Base-by-base conservation (phyloP, 139 green algal species). In the Chlamydomonas incerta region DNA sequence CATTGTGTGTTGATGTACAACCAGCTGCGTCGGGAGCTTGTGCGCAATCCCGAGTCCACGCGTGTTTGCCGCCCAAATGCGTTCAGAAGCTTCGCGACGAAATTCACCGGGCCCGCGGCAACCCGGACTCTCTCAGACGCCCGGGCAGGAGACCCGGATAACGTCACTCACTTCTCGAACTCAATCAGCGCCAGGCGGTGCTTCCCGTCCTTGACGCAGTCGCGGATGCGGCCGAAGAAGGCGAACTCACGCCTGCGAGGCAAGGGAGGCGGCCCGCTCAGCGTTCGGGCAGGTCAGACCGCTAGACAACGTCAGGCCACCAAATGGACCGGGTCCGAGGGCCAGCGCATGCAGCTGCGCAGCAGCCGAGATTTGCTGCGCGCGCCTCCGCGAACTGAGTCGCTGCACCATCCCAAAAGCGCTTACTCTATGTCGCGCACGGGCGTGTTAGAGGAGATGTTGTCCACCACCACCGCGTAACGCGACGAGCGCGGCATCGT, bases 131-230 rank as follows among this genome's bases (percentile, higher is more conserved):
- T n/a, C n/a, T n/a, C n/a, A n/a, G n/a, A n/a, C n/a, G n/a, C n/a
- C n/a, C n/a, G n/a, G n/a, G n/a, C n/a, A n/a, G n/a, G n/a, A n/a
- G n/a, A n/a, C n/a, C n/a, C n/a, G n/a, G n/a, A 24, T 31, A 71
- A 50, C 26, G 46, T 10, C 35, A 37, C 87, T 86, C 47, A 93
- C 92, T 88, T 95, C 31, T 94, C 88, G 88, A 94, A 95, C 84
- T 95, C 88, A 28, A 95, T 77, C 23, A 95, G 68, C 3, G 91
- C 92, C 58, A 81, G 88, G n/a, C 91, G 87, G 1, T 88, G 75
- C 69, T 91, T 90, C 3, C 87, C 74, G 55, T 94, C 92, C 21
- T 88, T 90, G 52, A 93, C 88, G 35, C 90, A 88, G 15, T 88
- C 84, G 17, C 87, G 66, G 26, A 95, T 88, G 28, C 79, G 74